Base-by-base conservation (phyloP, 140 eudicot genomes). In the Oenanthe javanica region DNA sequence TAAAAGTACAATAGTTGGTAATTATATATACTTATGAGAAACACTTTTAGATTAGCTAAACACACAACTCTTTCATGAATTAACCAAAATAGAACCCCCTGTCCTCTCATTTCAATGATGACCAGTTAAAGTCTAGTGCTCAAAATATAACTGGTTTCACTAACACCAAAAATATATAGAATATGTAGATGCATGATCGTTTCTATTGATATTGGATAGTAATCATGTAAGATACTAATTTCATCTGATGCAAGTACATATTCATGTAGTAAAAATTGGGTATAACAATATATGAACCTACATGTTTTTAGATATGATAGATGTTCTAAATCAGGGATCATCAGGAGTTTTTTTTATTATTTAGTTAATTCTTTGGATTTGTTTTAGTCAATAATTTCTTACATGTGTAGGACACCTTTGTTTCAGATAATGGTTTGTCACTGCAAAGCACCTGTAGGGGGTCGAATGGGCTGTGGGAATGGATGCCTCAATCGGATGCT, bases 401-500 rank as follows among this genome's bases (percentile, higher is more conserved):
- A 12, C 69, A 15, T 42, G 55, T 78, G 5, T 45, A 18, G 0
- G 11, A 63, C 46, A 12, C 75, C 8, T 76, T 79, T 73, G 75
- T 64, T 6, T 74, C 84, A 94, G 98, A 85, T 95, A 57, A 95
- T 95, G 99, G 93, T 92, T 49, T 95, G 99, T 82, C 92, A 91
- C 83, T 95, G 99, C 91, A 95, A 92, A 82, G 87, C 89, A 72
- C 88, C 95, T 15, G 75, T 55, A 52, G 97, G 91, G 73, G 95
- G 97, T 11, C 88, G 88, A 52, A 80, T 85, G 93, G 99, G 99
- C 49, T 95, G 99, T 88, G 92, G 93, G 79, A 91, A 82, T 85
- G 90, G 87, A 86, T 95, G 99, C 79, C 88, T 95, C 81, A 95
- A 95, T 81, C 89, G 99, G 71, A 89, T 95, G 97, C 94, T 95